Evolutionary conservation across 176 grass and related monocot genomes (phyloP).

Genomic region (Zizania latifolia): DNA sequence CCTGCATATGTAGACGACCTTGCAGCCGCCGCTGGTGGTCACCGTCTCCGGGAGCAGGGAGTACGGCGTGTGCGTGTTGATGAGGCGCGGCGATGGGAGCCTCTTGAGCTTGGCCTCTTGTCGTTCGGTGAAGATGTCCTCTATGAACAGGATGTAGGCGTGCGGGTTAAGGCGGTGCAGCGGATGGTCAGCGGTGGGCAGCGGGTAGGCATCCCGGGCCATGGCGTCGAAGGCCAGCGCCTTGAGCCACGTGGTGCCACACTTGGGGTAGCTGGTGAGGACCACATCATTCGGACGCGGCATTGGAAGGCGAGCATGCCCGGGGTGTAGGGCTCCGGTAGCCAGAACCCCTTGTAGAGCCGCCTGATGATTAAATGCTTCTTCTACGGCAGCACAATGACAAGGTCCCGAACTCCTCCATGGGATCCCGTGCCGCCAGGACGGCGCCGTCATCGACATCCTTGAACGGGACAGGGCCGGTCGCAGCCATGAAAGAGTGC

Average conservation of each 20-base stretch:
- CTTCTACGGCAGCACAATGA: no score
- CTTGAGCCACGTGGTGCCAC: conserved; percentile 42
- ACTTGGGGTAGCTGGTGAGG: conserved; percentile 36
- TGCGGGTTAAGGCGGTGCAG: conserved; percentile 44
- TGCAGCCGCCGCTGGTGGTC: background rate
- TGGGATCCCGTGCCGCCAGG: no score
- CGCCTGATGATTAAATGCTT: no score
- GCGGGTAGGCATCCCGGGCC: background rate
- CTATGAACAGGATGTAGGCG: conserved; percentile 41
- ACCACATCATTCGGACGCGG: conserved; percentile 18
- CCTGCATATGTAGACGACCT: conserved; percentile 36
- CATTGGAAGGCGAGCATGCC: background rate
- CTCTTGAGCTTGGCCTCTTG: background rate
- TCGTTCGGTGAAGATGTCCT: conserved; percentile 22
- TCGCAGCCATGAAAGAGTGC: no score
- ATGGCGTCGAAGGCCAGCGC: conserved; percentile 17
- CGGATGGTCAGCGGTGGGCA: background rate
- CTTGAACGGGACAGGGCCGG: no score
- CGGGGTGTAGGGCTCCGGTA: no score
- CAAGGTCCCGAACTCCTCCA: no score
- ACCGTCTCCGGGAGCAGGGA: conserved; percentile 27
- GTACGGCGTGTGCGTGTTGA: conserved; percentile 50
- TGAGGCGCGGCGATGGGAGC: conserved; percentile 42
- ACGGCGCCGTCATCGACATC: no score
- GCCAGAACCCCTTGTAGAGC: no score